Conservation (phyloP, 2,329 filamentous ascomycete species). For the Fusarium domesticum region DNA sequence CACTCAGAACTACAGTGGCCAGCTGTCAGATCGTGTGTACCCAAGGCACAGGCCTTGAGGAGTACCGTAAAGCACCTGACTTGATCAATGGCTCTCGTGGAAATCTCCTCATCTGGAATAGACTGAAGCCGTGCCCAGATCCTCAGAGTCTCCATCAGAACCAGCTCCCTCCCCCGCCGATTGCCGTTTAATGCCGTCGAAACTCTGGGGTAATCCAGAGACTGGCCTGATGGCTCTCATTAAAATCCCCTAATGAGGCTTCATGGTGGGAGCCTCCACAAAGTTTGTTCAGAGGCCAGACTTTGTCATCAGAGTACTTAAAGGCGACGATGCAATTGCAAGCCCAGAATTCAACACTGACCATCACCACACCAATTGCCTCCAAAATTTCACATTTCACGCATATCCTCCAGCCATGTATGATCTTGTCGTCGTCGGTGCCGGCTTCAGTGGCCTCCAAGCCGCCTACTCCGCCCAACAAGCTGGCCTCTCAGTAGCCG, state of each 20-base stretch:
- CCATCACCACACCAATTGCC: background rate
- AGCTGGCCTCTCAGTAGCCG: conserved; percentile 38
- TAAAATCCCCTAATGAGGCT: conserved; percentile 1
- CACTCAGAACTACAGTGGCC: no score
- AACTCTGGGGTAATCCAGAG: background rate
- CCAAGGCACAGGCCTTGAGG: no score
- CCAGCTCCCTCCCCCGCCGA: background rate
- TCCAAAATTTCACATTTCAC: background rate
- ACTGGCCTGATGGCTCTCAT: conserved; percentile 4
- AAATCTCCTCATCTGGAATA: background rate
- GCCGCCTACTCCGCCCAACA: conserved; percentile 36
- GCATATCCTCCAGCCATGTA: conserved; percentile 6
- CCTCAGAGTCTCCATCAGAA: no score
- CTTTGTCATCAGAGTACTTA: conserved; percentile 2
- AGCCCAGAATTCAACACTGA: background rate
- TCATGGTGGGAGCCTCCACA: background rate
- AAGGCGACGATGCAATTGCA: background rate
- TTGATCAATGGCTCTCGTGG: background rate
- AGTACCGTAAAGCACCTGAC: no score
- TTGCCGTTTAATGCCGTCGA: background rate
- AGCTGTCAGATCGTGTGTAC: no score
- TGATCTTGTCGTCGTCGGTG: conserved; percentile 43
- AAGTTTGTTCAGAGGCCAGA: no score
- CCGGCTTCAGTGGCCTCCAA: conserved; percentile 40
- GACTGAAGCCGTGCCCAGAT: no score